Evolutionary conservation across 179 eudicot species (phyloP).

Genomic region (Sideroxylon spinosum): DNA sequence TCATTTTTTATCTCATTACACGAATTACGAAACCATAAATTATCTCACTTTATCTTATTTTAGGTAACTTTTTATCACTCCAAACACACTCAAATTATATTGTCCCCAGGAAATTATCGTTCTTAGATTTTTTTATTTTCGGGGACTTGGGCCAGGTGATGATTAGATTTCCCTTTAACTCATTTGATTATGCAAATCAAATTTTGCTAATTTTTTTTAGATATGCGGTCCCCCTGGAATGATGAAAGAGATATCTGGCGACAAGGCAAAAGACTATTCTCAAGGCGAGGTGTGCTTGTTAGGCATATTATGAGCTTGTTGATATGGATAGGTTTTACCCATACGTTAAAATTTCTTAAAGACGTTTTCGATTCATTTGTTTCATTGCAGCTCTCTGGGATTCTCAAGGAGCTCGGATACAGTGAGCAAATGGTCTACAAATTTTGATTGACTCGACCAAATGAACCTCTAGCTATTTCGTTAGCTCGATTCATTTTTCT

Average conservation of each 20-base stretch:
- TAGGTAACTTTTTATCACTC: too few relatives aligned
- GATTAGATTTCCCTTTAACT: background rate
- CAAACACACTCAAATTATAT: too few relatives aligned
- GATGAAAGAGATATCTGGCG: conserved; percentile 40
- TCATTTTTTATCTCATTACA: too few relatives aligned
- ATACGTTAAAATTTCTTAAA: background rate
- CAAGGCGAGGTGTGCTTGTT: conserved; percentile 53
- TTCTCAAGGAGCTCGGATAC: conserved; percentile 18
- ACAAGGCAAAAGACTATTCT: conserved; percentile 34
- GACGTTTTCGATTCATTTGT: background rate
- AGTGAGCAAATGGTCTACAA: conserved; percentile 19
- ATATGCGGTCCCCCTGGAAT: conserved; percentile 37
- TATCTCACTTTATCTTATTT: too few relatives aligned
- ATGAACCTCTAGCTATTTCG: background rate
- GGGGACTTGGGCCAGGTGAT: background rate
- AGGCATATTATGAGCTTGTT: background rate
- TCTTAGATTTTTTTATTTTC: too few relatives aligned
- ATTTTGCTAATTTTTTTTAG: background rate
- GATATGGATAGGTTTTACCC: background rate
- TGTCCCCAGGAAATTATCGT: too few relatives aligned
- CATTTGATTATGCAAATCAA: background rate
- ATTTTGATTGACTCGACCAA: conserved; percentile 4
- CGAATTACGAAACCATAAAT: too few relatives aligned
- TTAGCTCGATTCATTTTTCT: background rate
- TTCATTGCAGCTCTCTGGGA: conserved; percentile 13